These are phyloP conservation scores for Parascedosporium putredinis DNA, from an alignment of 2,329 filamentous ascomycete species.

Conservation along the genomic window DNA sequence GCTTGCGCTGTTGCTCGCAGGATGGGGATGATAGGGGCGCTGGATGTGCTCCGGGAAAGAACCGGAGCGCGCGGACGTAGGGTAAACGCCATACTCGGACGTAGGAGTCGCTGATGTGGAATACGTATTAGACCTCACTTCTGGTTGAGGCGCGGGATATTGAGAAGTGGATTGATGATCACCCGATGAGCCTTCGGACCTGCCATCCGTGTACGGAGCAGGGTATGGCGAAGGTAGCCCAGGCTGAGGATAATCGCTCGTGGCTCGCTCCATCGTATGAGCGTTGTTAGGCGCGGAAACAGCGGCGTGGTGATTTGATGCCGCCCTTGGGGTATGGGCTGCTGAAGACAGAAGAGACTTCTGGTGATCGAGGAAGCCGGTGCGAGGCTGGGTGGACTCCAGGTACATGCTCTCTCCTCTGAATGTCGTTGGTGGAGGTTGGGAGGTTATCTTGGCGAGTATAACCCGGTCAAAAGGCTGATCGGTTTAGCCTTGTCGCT, in stretches of 20 bases:
- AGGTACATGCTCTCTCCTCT: slow-evolving; percentile 23
- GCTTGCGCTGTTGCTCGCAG: slow-evolving; percentile 61
- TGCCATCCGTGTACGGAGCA: slow-evolving; percentile 53
- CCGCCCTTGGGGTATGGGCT: slow-evolving; percentile 7
- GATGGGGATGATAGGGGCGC: slow-evolving; percentile 71
- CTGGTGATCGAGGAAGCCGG: slow-evolving; percentile 10
- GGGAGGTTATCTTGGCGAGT: slow-evolving; percentile 13
- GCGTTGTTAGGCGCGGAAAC: not conserved
- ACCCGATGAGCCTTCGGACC: slow-evolving; percentile 79
- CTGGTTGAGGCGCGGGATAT: slow-evolving; percentile 66
- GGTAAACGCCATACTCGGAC: slow-evolving; percentile 78
- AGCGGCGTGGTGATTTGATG: slow-evolving; percentile 15
- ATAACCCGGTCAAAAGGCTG: not conserved
- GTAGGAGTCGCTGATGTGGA: slow-evolving; percentile 73
- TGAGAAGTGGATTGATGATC: slow-evolving; percentile 91
- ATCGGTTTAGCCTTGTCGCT: no score
- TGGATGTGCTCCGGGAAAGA: slow-evolving; percentile 82
- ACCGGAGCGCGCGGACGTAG: slow-evolving; percentile 64
- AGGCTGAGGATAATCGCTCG: slow-evolving; percentile 74
- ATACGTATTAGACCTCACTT: slow-evolving; percentile 62
- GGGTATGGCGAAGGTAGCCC: slow-evolving; percentile 71
- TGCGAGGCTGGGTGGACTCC: slow-evolving; percentile 23
- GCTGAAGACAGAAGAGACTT: not conserved
- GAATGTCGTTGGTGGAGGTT: slow-evolving; percentile 17
- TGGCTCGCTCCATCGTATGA: slow-evolving; percentile 46